Evolutionary conservation across 805 yeast genomes (phyloP).

Genomic region (Saccharomycopsis fibuligera): DNA sequence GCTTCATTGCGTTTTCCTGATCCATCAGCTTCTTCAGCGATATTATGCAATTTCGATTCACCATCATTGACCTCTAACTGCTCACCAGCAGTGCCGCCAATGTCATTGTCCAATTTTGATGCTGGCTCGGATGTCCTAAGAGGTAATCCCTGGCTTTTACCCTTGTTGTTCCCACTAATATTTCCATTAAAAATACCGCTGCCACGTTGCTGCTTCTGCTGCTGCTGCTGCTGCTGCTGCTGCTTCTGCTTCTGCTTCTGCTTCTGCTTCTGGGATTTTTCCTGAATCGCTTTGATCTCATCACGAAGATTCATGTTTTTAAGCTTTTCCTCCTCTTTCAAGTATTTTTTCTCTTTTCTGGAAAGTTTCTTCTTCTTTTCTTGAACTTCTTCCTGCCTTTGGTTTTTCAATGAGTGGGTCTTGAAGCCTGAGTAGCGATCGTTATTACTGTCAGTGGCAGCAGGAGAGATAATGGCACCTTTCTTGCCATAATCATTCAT

Average conservation of each 20-base stretch:
- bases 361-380: slow-evolving; percentile 1
- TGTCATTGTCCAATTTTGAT: not conserved
- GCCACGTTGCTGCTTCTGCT: too few species aligned
- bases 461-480: too few species aligned
- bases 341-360: slow-evolving; percentile 12
- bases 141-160: not conserved
- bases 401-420: not conserved
- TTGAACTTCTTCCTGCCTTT: not conserved
- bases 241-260: too few species aligned
- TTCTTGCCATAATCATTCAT: too few species aligned
- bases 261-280: slow-evolving; percentile 2
- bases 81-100: not conserved
- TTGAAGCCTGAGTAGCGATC: not conserved
- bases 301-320: slow-evolving; percentile 7
- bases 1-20: too few species aligned
- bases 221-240: too few species aligned
- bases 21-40: too few species aligned
- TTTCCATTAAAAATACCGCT: not conserved
- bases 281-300: slow-evolving; percentile 7
- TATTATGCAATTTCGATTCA: too few species aligned
- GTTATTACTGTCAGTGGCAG: not conserved
- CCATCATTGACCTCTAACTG: not conserved
- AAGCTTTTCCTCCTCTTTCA: slow-evolving; percentile 12
- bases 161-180: not conserved
- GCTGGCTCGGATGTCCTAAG: not conserved